Evolutionary conservation across 768 basidiomycete genomes (phyloP).

Genomic region (Lactifluus volemus): DNA sequence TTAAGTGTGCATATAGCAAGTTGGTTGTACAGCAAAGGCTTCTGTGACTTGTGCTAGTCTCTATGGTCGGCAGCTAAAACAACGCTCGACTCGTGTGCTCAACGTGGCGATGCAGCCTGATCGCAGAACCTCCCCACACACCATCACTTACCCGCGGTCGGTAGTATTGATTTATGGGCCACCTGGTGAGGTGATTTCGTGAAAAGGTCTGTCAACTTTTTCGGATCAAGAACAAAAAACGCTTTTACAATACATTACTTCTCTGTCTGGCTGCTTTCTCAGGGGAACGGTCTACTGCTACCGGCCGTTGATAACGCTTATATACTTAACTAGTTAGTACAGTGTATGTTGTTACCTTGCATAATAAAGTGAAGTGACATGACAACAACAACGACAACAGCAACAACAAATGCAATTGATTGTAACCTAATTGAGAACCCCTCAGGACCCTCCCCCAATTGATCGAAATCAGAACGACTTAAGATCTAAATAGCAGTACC

Average conservation of each 20-base stretch:
- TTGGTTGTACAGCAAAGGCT: not conserved
- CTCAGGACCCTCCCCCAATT: not conserved
- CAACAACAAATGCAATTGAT: not conserved
- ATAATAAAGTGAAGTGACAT: not conserved
- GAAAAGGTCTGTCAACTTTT: not conserved
- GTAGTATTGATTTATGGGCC: not conserved
- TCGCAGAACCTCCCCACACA: not conserved
- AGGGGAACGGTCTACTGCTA: not conserved
- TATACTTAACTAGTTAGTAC: not conserved
- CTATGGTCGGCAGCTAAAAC: not conserved
- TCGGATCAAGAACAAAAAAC: not conserved
- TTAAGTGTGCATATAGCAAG: too few species aligned
- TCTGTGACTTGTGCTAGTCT: conserved; percentile 6
- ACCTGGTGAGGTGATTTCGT: conserved; percentile 8
- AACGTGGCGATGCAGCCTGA: conserved; percentile 8
- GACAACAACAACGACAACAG: not conserved
- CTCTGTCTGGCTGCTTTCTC: not conserved
- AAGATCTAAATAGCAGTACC: not conserved
- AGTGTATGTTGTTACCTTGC: not conserved
- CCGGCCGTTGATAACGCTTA: not conserved
- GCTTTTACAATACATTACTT: not conserved
- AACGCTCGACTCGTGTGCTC: conserved; percentile 11
- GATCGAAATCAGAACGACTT: not conserved
- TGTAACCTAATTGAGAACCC: not conserved
- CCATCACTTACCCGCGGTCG: not conserved